Conservation (phyloP, 106 monocot genomes). For the Acorus calamus region DNA sequence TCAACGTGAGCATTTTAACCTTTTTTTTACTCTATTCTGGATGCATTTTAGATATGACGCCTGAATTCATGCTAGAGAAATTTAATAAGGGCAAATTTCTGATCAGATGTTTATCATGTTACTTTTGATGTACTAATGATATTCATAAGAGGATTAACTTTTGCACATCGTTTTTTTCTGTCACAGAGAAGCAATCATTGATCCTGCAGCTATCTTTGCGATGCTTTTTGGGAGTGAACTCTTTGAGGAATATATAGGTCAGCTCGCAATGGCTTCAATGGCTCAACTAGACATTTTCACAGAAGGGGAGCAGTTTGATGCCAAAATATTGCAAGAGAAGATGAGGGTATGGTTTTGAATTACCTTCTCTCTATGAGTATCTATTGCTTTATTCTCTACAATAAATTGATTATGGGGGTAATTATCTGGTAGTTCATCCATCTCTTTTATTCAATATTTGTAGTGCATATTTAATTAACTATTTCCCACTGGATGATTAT, state of each 20-base stretch:
- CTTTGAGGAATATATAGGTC: conserved; percentile 97
- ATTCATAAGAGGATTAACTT: too few relatives aligned
- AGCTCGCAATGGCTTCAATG: conserved; percentile 99
- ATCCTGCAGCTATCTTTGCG: conserved; percentile 98
- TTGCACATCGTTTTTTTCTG: not conserved
- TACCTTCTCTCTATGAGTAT: not conserved
- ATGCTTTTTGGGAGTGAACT: conserved; percentile 98
- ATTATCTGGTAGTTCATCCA: too few relatives aligned
- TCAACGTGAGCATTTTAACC: conserved; percentile 38
- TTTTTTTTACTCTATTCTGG: not conserved
- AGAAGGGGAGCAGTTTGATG: conserved; percentile 81
- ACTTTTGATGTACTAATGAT: too few relatives aligned
- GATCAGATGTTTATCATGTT: too few relatives aligned
- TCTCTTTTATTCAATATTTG: too few relatives aligned
- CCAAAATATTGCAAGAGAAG: conserved; percentile 73
- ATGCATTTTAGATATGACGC: too few relatives aligned
- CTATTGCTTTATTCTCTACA: not conserved
- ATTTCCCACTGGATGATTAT: too few relatives aligned
- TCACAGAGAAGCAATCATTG: conserved; percentile 81
- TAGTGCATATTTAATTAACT: too few relatives aligned
- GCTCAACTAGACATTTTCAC: conserved; percentile 73
- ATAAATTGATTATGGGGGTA: too few relatives aligned
- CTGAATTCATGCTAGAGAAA: too few relatives aligned
- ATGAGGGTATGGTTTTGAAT: conserved; percentile 55
- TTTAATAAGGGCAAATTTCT: too few relatives aligned